Evolutionary conservation across 169 alveolate genomes (phyloP), one percentile per base, ranked within the genome.

Genomic region (Theileria luwenshuni): DNA sequence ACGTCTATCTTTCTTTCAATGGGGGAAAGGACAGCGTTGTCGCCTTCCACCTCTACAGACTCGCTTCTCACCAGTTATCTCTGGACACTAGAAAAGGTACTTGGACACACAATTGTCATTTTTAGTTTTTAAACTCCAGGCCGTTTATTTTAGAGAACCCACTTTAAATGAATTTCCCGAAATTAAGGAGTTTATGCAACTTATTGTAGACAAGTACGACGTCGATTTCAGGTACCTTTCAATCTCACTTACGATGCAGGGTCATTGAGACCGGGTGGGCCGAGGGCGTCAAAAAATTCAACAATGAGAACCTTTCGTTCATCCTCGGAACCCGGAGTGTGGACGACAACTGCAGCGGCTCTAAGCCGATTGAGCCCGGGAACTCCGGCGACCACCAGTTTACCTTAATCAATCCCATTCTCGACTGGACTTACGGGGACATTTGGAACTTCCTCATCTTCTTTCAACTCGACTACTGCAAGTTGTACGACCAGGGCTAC

Each of bases 11-110:
- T 47, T 84, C 92, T 15, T 89, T 89, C 65, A 89, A 89, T 69
- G 94, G 94, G 17, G 94, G 94, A 43, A 89, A 89, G 77, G 94
- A 89, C 77, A 84, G 91, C 28, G 86, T 85, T 42, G 90, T 84
- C 15, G 83, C 79, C 45, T 64, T 89, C 38, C 94, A 89, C 49
- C 70, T 89, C 10, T 83, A 85, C 72, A 30, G 91, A 47, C 47
- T 85, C 58, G 92, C 94, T 41, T 47, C 83, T 35, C 76, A 76
- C 25, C 56, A 61, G 47, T 65, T 52, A 59, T 15, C 43, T 67
- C 32, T n/a, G 69, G 35, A 65, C 48, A 58, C 38, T 41, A 41
- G n/a, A 69, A 73, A 27, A 61, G 63, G 21, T 25, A 17, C 43
- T 17, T 64, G 51, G 28, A 38, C 48, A 42, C 27, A 48, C 27